A percentile compares a stretch with the other conserved stretches of the same genome.
Conservation (phyloP, 495 filamentous ascomycete species). For the Neurospora sp. region DNA sequence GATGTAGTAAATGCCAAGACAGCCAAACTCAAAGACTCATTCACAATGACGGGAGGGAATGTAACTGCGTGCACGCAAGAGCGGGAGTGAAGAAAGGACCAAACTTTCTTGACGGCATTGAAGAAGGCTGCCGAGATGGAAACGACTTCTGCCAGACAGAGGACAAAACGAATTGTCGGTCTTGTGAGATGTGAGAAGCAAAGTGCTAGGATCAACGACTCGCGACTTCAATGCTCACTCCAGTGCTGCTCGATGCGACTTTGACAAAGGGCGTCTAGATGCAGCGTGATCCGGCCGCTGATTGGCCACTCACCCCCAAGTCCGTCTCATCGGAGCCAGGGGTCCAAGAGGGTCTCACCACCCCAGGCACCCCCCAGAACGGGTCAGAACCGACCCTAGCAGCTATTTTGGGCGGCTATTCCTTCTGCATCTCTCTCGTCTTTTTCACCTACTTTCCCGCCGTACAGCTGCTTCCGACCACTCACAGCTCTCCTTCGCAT, state of each 20-base stretch:
- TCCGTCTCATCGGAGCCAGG: slow-evolving; percentile 1
- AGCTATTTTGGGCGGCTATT: slow-evolving; percentile 23
- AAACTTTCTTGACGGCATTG: neutral
- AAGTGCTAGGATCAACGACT: neutral
- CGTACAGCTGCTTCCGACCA: slow-evolving; percentile 9
- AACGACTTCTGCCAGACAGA: neutral
- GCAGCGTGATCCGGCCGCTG: slow-evolving; percentile 17
- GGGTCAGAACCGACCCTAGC: neutral
- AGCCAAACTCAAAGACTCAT: neutral
- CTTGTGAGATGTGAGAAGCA: neutral
- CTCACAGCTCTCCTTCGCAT: slow-evolving; percentile 6
- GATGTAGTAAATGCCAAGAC: neutral
- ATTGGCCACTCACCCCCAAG: slow-evolving; percentile 10
- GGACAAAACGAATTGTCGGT: neutral
- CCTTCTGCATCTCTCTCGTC: slow-evolving; percentile 1
- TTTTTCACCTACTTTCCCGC: slow-evolving; percentile 1
- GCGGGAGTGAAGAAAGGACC: neutral
- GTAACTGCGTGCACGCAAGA: neutral
- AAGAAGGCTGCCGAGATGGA: neutral
- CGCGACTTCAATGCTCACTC: no score
- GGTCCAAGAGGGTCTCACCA: neutral
- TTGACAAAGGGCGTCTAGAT: slow-evolving; percentile 19
- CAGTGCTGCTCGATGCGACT: neutral
- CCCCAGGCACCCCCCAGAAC: neutral
- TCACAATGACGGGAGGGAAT: neutral